Conservation (phyloP, 352 stramenopile genomes). For the Aphanomyces invadans region DNA sequence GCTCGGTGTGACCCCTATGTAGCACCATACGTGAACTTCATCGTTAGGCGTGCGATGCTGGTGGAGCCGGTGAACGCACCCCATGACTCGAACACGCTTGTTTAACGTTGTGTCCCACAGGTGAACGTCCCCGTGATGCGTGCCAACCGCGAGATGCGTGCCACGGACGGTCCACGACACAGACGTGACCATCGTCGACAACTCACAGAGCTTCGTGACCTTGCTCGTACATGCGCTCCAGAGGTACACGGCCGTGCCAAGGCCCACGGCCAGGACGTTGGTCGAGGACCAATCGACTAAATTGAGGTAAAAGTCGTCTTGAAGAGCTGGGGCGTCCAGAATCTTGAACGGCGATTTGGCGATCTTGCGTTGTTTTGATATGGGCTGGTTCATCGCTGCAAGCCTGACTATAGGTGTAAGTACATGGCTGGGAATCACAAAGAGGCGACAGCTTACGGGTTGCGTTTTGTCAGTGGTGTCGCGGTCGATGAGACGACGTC, state of each 20-base stretch:
- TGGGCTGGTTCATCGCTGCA: neutral
- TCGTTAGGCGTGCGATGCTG: too few relatives aligned
- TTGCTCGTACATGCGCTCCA: slow-evolving; percentile 91
- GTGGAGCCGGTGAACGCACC: slow-evolving; percentile 34
- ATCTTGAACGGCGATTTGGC: slow-evolving; percentile 94
- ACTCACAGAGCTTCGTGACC: slow-evolving; percentile 92
- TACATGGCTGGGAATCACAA: neutral
- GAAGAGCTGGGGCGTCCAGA: slow-evolving; percentile 92
- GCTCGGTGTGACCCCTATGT: slow-evolving; percentile 78
- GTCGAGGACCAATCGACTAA: slow-evolving; percentile 94
- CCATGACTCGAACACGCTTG: slow-evolving; percentile 87
- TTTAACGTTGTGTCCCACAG: slow-evolving; percentile 89
- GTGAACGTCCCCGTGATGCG: slow-evolving; percentile 90
- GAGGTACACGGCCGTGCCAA: slow-evolving; percentile 91
- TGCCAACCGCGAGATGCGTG: slow-evolving; percentile 89
- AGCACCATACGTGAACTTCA: too few relatives aligned
- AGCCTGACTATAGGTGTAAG: neutral
- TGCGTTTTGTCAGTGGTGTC: neutral
- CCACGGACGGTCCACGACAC: slow-evolving; percentile 92
- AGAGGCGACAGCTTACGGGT: neutral
- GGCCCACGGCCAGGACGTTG: slow-evolving; percentile 93
- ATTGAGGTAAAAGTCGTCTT: slow-evolving; percentile 99
- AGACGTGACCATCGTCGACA: slow-evolving; percentile 80
- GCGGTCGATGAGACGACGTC: neutral
- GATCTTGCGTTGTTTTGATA: slow-evolving; percentile 54